Base-by-base conservation (phyloP, 1,284 basidiomycete genomes). In the Malassezia sympodialis region DNA sequence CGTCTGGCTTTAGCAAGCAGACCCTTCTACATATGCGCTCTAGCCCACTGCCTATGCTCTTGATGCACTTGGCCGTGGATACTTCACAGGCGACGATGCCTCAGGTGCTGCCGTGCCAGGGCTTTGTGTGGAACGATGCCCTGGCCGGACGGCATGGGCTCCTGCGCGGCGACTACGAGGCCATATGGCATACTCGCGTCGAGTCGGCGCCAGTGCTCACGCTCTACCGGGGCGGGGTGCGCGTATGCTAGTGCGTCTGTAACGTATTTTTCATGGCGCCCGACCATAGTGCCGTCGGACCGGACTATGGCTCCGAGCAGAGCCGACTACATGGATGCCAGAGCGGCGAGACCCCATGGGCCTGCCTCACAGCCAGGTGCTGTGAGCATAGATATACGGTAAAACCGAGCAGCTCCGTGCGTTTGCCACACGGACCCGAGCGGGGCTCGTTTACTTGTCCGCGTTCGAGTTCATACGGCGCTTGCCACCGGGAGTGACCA, bases 401-500 rank as follows among this genome's bases (percentile, higher is more conserved):
- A 8, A 27, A 43, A 28, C 41, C 24, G n/a, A 17, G 41, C 21
- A 23, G 12, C 21, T 26, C 37, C 10, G 19, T 39, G 37, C 19
- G 37, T 39, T 21, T 28, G 41, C 41, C 41, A 43, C 41, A 43
- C 24, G 7, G 15, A 11, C 15, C 24, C 14, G 11, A 43, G 2
- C 8, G 15, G 7, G 8, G 19, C 17, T 26, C 87, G 32, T 61
- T 68, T 69, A 65, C 66, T 66, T 68, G 62, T 69, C 68, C 51
- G 65, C 61, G 68, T 72, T 70, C 49, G 72, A 62, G 68, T 75
- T 75, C 90, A 94, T 93, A 79, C 84, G 84, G 79, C 90, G 84
- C 82, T 96, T 96, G 79, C 90, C 90, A 68, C 87, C 86, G 62
- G 87, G 87, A 60, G 86, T 82, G 61, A 85, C 82, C 60, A 87